Percentiles rank a stretch among this genome's conserved stretches.
Evolutionary conservation across 2,329 filamentous ascomycete species (phyloP).

Genomic region (Penicillium griseofulvum): DNA sequence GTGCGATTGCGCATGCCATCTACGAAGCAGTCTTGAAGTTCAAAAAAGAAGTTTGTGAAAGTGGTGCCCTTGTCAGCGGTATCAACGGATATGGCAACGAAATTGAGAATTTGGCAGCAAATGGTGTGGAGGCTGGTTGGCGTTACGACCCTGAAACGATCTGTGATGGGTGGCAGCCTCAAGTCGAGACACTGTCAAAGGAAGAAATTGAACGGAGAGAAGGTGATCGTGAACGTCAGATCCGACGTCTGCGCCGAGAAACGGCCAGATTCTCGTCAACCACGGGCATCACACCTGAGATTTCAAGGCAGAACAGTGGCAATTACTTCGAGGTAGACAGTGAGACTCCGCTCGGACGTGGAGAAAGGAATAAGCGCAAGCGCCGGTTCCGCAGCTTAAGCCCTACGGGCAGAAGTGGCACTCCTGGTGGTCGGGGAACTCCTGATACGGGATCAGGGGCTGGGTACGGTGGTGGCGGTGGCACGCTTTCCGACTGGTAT

Average conservation of each 20-base stretch:
- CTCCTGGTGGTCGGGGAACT: slow-evolving; percentile 71
- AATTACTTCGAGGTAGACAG: slow-evolving; percentile 58
- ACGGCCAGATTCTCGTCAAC: slow-evolving; percentile 90
- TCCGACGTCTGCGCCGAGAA: slow-evolving; percentile 80
- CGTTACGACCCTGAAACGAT: slow-evolving; percentile 90
- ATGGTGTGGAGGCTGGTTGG: slow-evolving; percentile 84
- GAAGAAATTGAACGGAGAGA: slow-evolving; percentile 98
- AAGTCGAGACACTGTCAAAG: slow-evolving; percentile 77
- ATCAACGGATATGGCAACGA: slow-evolving; percentile 66
- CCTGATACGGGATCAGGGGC: slow-evolving; percentile 64
- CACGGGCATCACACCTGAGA: slow-evolving; percentile 73
- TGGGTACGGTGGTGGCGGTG: slow-evolving; percentile 66
- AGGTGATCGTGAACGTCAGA: slow-evolving; percentile 87
- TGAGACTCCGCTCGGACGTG: slow-evolving; percentile 84
- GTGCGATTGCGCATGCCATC: slow-evolving; percentile 91
- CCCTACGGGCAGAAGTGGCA: slow-evolving; percentile 67
- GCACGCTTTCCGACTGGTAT: slow-evolving; percentile 64
- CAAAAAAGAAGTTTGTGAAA: slow-evolving; percentile 96
- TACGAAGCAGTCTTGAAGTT: slow-evolving; percentile 89
- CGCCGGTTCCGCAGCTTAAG: slow-evolving; percentile 84
- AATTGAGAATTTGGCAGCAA: slow-evolving; percentile 84
- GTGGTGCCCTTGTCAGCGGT: slow-evolving; percentile 77
- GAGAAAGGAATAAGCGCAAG: slow-evolving; percentile 94
- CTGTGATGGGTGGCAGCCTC: slow-evolving; percentile 79
- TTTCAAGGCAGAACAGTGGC: slow-evolving; percentile 55